Evolutionary conservation across 2,329 filamentous ascomycete species (phyloP), one percentile per base, ranked within the genome.

Genomic region (Teratosphaeria viscida): DNA sequence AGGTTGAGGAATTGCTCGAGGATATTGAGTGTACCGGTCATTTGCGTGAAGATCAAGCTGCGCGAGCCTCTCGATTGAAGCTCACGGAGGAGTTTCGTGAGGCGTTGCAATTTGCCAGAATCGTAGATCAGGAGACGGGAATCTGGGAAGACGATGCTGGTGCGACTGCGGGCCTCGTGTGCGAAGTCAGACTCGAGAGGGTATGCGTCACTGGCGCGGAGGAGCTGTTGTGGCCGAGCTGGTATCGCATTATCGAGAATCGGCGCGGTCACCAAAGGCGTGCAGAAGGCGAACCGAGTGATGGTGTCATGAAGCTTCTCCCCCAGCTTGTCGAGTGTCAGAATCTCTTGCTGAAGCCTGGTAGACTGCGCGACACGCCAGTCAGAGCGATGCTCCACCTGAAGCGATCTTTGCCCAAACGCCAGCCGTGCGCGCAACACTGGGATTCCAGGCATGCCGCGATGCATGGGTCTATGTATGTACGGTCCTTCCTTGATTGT

Each of bases 11-110:
- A 99, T 66, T 94, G 91, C 73, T 99, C 94, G 2, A 99, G 81
- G 59, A 99, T 95, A 72, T 99, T 92, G 19, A 99, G 81, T 54
- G 97, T 94, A 73, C 95, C 96, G 54, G 94, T 97, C 94, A 99
- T 99, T 71, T 99, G 94, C 0, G 95, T 97, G 74, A 99, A 99
- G 72, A 99, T 99, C 56, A 99, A 80, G 10, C 91, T 94, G 7
- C 95, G 89, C 70, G 97, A 94, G 1, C 92, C 91, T 47, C 90
- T 91, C 2, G 89, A 84, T 75, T 97, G 92, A 7, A 99, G 81
- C 63, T 88, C 86, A 10, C 94, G 88, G 14, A 99, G 81, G 1
- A 99, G 81, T 62, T 86, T 86, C 69, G 95, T 94, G 16, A 99
- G 82, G 19, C 88, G 86, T 70, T 99, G 94, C 3, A 99, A 82